These are phyloP conservation scores for Lyophyllum decastes DNA, from an alignment of 768 basidiomycete species.

Conservation along the genomic window DNA sequence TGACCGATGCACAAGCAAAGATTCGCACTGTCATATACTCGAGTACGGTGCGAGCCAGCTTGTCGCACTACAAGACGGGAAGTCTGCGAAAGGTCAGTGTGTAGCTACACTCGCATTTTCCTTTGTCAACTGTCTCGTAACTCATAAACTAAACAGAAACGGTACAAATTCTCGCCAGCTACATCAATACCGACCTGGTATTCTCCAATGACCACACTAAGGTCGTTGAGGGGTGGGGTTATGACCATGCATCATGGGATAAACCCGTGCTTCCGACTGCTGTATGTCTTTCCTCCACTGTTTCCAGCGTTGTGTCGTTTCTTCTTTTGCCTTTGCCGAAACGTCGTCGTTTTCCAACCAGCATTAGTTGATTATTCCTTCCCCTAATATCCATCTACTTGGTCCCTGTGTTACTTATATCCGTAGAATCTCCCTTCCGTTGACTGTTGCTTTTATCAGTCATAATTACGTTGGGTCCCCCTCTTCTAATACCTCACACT, in stretches of 20 bases:
- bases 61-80: conserved; percentile 51
- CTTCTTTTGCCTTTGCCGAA: too few species aligned
- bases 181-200: conserved; percentile 46
- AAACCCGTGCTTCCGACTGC: conserved; percentile 52
- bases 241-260: conserved; percentile 73
- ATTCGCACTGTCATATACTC: conserved; percentile 67
- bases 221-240: conserved; percentile 70
- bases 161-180: conserved; percentile 45
- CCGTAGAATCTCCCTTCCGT: too few species aligned
- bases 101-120: not conserved
- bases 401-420: too few species aligned
- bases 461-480: too few species aligned
- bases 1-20: conserved; percentile 26
- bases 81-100: conserved; percentile 43
- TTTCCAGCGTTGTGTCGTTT: too few species aligned
- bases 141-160: conserved; percentile 38
- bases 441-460: too few species aligned
- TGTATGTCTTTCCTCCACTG: conserved; percentile 34
- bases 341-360: too few species aligned
- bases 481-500: not conserved
- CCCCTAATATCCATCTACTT: too few species aligned
- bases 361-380: too few species aligned
- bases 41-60: conserved; percentile 60
- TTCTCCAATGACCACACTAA: conserved; percentile 40
- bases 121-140: not conserved